Evolutionary conservation across 805 yeast genomes (phyloP), one percentile per base, ranked within the genome.

Genomic region (Ogataea angusta): DNA sequence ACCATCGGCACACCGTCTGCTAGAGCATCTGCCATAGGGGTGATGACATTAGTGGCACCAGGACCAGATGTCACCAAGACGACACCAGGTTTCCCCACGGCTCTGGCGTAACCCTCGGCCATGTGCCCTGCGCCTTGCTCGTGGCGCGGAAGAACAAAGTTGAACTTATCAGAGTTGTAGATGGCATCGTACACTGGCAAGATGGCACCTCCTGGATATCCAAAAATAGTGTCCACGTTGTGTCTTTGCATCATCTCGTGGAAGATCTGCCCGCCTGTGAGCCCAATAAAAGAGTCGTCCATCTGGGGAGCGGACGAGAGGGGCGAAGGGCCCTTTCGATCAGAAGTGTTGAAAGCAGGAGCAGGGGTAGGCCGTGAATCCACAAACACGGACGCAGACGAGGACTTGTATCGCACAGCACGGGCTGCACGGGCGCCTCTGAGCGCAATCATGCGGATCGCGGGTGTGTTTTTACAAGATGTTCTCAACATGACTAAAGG

Each of bases 111-210:
- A 45, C 99, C 99, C 69, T 93, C 97, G 42, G 99, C 99, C 98
- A 93, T 93, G 68, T 93, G 99, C 38, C 99, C 99, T 13, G 98
- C 99, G 63, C 99, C 99, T 69, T 93, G 99, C 67, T 93, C 99
- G 65, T 93, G 98, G 57, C 95, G 78, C 35, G 99, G 99, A 49
- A 93, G 71, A 42, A 93, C 86, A 61, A 93, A 93, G 53, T 82
- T 79, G 74, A 93, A 91, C 58, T 85, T 78, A 42, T 82, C 80
- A 15, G 96, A 85, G 70, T 91, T 85, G 73, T 84, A 86, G 54
- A 93, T 93, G 52, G 98, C 98, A 63, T 93, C 99, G 61, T 85
- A 93, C 18, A 93, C 99, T 10, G 99, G 98, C 57, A 93, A 75
- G 58, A 93, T 93, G 52, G 99, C 99, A 63, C 99, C 99, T 59